Evolutionary conservation across 805 yeast genomes (phyloP), one percentile per base, ranked within the genome.

Genomic region (Candida morakotiae): DNA sequence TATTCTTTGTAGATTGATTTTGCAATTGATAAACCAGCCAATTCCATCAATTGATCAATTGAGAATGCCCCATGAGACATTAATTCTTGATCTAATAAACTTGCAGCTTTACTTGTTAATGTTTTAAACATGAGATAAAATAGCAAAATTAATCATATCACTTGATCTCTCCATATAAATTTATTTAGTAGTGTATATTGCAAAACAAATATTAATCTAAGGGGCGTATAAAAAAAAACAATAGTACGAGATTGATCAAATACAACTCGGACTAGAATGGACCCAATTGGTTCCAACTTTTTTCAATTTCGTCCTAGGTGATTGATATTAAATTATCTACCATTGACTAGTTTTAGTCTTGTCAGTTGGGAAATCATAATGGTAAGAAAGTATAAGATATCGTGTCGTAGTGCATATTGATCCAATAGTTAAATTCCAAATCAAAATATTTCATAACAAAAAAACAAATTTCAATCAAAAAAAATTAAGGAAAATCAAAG

Each of bases 21-120:
- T 4, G 98, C 97, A 8, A 91, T 97, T 2, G 96, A 79, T 20
- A 89, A 70, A 0, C 98, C 98, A 0, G 98, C 98, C 29, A 93
- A 69, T 60, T 93, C 98, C 98, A 93, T 93, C 55, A 87, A 60
- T 50, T 87, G 96, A 53, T 86, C 95, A 38, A 87, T 73, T 19
- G 91, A 80, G 62, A 81, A 87, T 1, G 87, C 93, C 2, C 81
- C 80, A 0, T 83, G 62, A 1, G 93, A 79, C 97, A 93, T 91
- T 41, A 91, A 70, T 51, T 89, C 96, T 44, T 73, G 71, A 52
- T 91, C 98, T 19, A 91, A 71, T 28, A 75, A 75, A 0, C 91
- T 81, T 0, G 98, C 98, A 1, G 75, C 64, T 38, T 56, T 59
- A 6, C 71, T 59, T 2, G 69, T 47, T 15, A 67, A 52, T 35